Evolutionary conservation across 495 filamentous ascomycete genomes (phyloP), one percentile per base, ranked within the genome.

Genomic region (Penicillium angulare): DNA sequence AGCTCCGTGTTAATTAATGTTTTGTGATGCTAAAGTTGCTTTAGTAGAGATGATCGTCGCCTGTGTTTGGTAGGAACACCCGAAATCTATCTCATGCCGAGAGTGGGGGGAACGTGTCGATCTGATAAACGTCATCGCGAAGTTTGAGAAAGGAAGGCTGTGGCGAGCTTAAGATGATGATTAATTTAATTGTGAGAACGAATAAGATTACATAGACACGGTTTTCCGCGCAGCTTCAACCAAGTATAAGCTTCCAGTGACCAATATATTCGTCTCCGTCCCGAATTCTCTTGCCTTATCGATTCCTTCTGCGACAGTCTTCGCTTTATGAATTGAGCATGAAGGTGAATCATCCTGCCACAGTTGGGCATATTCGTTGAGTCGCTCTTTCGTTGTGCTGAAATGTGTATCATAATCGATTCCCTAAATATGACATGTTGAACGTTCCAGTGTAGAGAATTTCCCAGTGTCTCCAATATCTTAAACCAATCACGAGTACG

Each of bases 201-300:
- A n/a, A n/a, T n/a, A n/a, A n/a, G n/a, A n/a, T n/a, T n/a, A n/a
- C n/a, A n/a, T n/a, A n/a, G n/a, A n/a, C n/a, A n/a, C n/a, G n/a
- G n/a, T n/a, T n/a, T n/a, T n/a, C n/a, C n/a, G 26, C 26, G 17
- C 16, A 20, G 35, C 35, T 39, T 39, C 35, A 7, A 21, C 78
- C 17, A 86, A 63, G 55, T 85, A 77, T 21, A 85, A 64, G 52
- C 83, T 86, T 8, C 83, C 83, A 13, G 83, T 86, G 23, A 86
- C 74, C 22, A 86, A 57, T 0, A 73, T 73, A 29, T 81, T 65
- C 46, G 65, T 55, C 3, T 66, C 68, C 13, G 23, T 41, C 10
- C 63, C 62, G 8, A 67, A 60, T 4, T 50, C 27, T 47, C 42
- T 64, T 0, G 69, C 68, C 24, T 44, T 34, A 13, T 63, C 51